phyloP scores from a whole-genome alignment of 345 rosid species.

The Triadica sebifera region DNA sequence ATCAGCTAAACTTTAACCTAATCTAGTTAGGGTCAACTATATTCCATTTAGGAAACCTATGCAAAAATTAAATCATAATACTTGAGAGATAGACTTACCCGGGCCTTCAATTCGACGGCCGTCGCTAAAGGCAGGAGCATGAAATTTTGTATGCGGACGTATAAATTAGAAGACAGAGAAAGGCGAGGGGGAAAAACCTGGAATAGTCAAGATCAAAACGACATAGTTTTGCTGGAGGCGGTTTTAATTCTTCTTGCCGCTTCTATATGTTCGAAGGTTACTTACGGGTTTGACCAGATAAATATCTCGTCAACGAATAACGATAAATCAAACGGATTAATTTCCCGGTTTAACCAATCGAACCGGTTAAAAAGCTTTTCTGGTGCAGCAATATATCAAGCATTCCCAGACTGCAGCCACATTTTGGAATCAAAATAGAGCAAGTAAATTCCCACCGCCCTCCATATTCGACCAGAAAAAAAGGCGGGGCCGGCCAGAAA shows the following conservation, averaged over 20 bases:
- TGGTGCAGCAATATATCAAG: neutral
- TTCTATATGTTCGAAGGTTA: no score
- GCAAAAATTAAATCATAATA: no score
- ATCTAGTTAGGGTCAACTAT: no score
- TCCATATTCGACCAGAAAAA: neutral
- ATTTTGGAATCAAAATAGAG: neutral
- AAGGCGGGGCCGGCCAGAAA: neutral
- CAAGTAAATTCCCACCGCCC: neutral
- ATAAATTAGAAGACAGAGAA: neutral
- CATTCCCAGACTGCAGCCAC: constrained; percentile 7
- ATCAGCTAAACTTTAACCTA: no score
- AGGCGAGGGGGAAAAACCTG: neutral
- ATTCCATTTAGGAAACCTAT: no score
- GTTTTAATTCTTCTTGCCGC: no score
- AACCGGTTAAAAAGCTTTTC: no score
- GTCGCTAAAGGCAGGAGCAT: neutral
- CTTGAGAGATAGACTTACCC: no score
- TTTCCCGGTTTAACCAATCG: no score
- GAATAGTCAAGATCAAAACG: neutral
- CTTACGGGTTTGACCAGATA: no score
- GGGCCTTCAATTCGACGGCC: neutral
- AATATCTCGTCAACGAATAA: no score
- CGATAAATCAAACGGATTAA: no score
- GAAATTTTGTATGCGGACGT: neutral
- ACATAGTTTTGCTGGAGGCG: neutral